Base-by-base conservation (phyloP, 2,329 filamentous ascomycete genomes). In the Knufia fluminis region DNA sequence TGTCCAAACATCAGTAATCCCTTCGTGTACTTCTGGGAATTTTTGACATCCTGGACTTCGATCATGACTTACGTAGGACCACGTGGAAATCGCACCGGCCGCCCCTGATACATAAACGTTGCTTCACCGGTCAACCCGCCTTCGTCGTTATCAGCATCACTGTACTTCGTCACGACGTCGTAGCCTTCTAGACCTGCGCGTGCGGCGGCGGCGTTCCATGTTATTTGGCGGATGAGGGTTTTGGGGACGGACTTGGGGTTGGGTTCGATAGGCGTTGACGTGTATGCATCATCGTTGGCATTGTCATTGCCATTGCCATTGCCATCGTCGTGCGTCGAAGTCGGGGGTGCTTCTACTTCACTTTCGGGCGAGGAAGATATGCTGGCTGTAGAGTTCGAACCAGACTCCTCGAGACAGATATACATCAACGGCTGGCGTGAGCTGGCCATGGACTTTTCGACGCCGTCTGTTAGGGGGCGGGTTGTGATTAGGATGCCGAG, bases 401-500 rank as follows among this genome's bases (percentile, higher is more conserved):
- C 16, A 12, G 23, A 28, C 31, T 49, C 46, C 17, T 49, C 46
- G n/a, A 49, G 23, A 28, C n/a, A 49, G 9, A 43, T 43, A 19
- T 49, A 49, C 46, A 49, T 49, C 19, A 49, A 28, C 20, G 12
- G 14, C 26, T 22, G 22, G 19, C 26, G 8, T 20, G 46, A 49
- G 23, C 20, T 43, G 10, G 38, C 28, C 46, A 49, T 49, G 24
- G 38, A 20, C 12, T 24, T 23, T 49, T 43, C 17, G 23, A 49
- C 28, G 19, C 46, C 46, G 2, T 41, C 26, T 42, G 46, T 49
- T 12, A 43, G 26, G 2, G 46, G 46, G 2, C 22, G 17, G 4
- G 46, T 42, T 6, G 38, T 35, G n/a, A 49, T 19, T 12, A 49
- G 46, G 19, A 49, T 49, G 23, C 31, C 38, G 6, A 49, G 36